A percentile compares a stretch with the other conserved stretches of the same genome.
Evolutionary conservation across 148 eudicot genomes (phyloP).

Genomic region (Vaccinium macrocarpon): DNA sequence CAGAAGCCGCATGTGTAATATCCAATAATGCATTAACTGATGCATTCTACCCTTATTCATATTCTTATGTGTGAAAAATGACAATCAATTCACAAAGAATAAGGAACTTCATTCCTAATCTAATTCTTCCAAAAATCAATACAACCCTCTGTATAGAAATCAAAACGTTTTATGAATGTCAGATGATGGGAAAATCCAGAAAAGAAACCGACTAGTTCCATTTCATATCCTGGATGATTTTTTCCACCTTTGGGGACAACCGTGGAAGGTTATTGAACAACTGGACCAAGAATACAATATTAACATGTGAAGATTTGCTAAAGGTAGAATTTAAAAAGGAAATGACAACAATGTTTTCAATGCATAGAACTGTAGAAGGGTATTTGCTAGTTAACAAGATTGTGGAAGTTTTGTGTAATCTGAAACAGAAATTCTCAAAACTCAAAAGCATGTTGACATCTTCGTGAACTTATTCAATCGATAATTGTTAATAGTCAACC

Average conservation of each 20-base stretch:
- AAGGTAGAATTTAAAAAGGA: background rate
- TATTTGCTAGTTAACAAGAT: background rate
- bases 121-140: background rate
- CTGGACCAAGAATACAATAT: slow-evolving; percentile 37
- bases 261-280: slow-evolving; percentile 87
- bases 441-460: background rate
- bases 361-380: background rate
- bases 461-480: background rate
- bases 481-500: background rate
- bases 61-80: background rate
- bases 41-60: too few relatives aligned
- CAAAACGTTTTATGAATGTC: too few relatives aligned
- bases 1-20: background rate
- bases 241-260: slow-evolving; percentile 70
- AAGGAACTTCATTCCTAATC: background rate
- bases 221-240: slow-evolving; percentile 74
- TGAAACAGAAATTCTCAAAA: background rate
- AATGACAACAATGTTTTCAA: background rate
- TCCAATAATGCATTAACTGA: too few relatives aligned
- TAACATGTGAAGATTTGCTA: background rate
- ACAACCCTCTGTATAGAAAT: too few relatives aligned
- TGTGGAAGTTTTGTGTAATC: background rate
- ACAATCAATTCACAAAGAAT: background rate
- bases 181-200: slow-evolving; percentile 5
- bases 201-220: slow-evolving; percentile 44